Conservation (phyloP, 106 monocot genomes). For the Allium sativum region DNA sequence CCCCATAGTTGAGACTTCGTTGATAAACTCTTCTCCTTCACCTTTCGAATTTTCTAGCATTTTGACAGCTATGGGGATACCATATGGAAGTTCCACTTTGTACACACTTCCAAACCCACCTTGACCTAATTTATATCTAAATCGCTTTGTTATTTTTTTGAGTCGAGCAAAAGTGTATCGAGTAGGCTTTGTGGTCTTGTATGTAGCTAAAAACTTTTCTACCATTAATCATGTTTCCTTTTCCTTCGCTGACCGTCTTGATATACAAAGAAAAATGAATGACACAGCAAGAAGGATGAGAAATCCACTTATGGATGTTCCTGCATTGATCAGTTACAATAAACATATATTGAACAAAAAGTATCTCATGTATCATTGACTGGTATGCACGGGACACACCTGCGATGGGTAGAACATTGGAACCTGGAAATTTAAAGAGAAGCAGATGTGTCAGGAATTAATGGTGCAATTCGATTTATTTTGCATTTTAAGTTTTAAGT, state of each 20-base stretch:
- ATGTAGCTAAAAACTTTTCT: constrained; percentile 28
- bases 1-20: constrained; percentile 41
- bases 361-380: no score
- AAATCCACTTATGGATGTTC: constrained; percentile 7
- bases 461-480: no score
- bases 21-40: constrained; percentile 38
- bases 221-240: constrained; percentile 22
- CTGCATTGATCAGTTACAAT: neutral
- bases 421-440: no score
- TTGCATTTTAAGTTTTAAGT: no score
- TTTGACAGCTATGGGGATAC: constrained; percentile 32
- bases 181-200: constrained; percentile 22
- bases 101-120: constrained; percentile 39
- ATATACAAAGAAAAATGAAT: constrained; percentile 9
- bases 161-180: constrained; percentile 22
- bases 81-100: constrained; percentile 22
- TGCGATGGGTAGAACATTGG: no score
- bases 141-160: constrained; percentile 28
- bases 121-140: constrained; percentile 32
- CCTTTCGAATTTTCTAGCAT: constrained; percentile 25
- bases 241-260: constrained; percentile 2
- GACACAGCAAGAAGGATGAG: constrained; percentile 1
- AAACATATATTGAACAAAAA: no score
- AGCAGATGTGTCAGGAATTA: no score
- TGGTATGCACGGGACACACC: no score